These are phyloP conservation scores for Trametes cubensis DNA, from an alignment of 768 basidiomycete species.

Conservation along the genomic window DNA sequence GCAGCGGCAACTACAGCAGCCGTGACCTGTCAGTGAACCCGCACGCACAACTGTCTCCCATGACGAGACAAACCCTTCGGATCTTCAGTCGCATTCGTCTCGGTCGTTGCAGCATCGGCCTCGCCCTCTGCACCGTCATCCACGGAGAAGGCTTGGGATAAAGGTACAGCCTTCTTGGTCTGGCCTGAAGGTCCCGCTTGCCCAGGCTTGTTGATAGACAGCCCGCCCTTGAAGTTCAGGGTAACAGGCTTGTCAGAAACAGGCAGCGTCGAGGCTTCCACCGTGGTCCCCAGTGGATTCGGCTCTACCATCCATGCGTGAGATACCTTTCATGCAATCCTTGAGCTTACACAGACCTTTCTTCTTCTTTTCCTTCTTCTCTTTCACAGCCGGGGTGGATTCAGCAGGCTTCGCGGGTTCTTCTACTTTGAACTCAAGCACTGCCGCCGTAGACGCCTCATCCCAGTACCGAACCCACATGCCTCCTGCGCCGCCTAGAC, in stretches of 20 bases:
- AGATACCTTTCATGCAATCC: neutral
- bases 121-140: conserved; percentile 48
- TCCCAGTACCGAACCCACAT: conserved; percentile 92
- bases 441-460: conserved; percentile 73
- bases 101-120: conserved; percentile 47
- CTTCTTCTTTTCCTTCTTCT: conserved; percentile 61
- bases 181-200: conserved; percentile 28
- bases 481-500: conserved; percentile 72
- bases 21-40: conserved; percentile 23
- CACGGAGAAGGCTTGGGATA: conserved; percentile 66
- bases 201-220: conserved; percentile 23
- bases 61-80: conserved; percentile 52
- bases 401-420: conserved; percentile 46
- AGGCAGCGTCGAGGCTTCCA: conserved; percentile 68
- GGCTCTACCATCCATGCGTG: neutral
- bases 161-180: conserved; percentile 42
- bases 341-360: conserved; percentile 34
- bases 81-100: conserved; percentile 36
- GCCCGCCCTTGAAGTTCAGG: conserved; percentile 57
- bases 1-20: conserved; percentile 47
- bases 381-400: conserved; percentile 44
- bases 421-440: conserved; percentile 80
- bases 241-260: conserved; percentile 83
- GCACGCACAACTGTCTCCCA: conserved; percentile 20
- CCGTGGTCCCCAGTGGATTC: conserved; percentile 31